Base-by-base conservation (phyloP, 805 yeast genomes). In the Brettanomyces naardenensis region DNA sequence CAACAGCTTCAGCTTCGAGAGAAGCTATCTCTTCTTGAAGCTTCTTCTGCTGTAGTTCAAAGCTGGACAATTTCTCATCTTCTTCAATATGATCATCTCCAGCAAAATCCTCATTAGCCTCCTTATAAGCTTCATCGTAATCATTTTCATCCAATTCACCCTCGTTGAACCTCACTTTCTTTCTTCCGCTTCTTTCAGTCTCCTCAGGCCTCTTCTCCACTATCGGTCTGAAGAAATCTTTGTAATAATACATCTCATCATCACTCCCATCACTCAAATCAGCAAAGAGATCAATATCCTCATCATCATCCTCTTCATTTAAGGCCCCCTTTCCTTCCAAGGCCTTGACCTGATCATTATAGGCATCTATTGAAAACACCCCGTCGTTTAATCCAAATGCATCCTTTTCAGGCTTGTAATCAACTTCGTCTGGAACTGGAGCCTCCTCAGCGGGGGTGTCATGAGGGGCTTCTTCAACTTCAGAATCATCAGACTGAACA, bases 1-100 rank as follows among this genome's bases (percentile, higher is more conserved):
- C 92, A 22, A 90, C 78, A 14, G 92, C 80, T 56, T 89, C 97
- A 32, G 78, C 75, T 61, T 90, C 98, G 35, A 89, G 66, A 48
- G 73, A 69, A 26, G 73, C 73, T 43, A 92, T 92, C 59, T 92
- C 95, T 26, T 72, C 69, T 51, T 80, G 84, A 19, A 92, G 66
- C 42, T 75, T 75, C 37, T 68, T 66, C 59, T 90, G 97, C 56
- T 87, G 95, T 48, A 73, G 80, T 59, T 90, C 94, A 55, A 76
- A 87, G 4, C 86, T 73, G 0, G 95, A 85, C 40, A 87, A 60
- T 14, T 64, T 68, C 19, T 59, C 37, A 26, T 15, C 34, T 7
- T 47, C 47, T 10, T 44, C 46, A 11, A 26, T 52, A n/a, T 59
- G 66, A 14, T 53, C 62, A 4, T 55, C 64, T 14, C 71, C 81